Conservation (phyloP, 2,329 filamentous ascomycete species). For the Fusarium bulbicola region DNA sequence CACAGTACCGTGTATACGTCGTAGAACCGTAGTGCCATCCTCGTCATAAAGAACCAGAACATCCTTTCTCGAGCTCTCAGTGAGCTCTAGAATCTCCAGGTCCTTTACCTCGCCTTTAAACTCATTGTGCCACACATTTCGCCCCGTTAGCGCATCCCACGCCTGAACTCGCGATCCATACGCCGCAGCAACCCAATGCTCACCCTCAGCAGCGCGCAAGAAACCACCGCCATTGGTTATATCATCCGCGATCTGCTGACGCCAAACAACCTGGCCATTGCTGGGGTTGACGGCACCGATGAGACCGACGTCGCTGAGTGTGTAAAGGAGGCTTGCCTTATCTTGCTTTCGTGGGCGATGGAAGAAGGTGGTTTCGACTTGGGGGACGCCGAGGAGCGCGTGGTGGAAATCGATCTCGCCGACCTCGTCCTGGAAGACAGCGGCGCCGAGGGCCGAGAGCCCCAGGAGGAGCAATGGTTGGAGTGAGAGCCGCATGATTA, state of each 20-base stretch:
- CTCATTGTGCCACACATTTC: conserved; percentile 76
- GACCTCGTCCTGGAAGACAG: conserved; percentile 90
- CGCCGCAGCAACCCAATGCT: conserved; percentile 80
- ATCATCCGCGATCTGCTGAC: conserved; percentile 73
- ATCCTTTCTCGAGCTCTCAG: conserved; percentile 72
- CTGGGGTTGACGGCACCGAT: conserved; percentile 90
- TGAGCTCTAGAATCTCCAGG: conserved; percentile 80
- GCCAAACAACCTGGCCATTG: conserved; percentile 86
- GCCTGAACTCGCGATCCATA: conserved; percentile 74
- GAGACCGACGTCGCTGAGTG: conserved; percentile 83
- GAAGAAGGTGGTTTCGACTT: conserved; percentile 90
- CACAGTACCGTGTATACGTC: conserved; percentile 75
- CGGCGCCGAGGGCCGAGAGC: conserved; percentile 57
- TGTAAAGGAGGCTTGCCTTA: conserved; percentile 90
- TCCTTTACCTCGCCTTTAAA: conserved; percentile 70
- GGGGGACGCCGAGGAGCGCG: conserved; percentile 84
- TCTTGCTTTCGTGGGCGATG: conserved; percentile 84
- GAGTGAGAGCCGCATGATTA: conserved; percentile 50
- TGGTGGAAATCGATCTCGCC: conserved; percentile 94
- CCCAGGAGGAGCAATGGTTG: conserved; percentile 51
- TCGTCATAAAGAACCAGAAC: conserved; percentile 75
- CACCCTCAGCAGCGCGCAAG: conserved; percentile 79
- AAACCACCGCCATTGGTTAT: conserved; percentile 58
- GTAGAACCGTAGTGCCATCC: conserved; percentile 65
- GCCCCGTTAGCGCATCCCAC: conserved; percentile 86